phyloP scores from a whole-genome alignment of 129 eudicot genomes.

The Helichrysum umbraculigerum region DNA sequence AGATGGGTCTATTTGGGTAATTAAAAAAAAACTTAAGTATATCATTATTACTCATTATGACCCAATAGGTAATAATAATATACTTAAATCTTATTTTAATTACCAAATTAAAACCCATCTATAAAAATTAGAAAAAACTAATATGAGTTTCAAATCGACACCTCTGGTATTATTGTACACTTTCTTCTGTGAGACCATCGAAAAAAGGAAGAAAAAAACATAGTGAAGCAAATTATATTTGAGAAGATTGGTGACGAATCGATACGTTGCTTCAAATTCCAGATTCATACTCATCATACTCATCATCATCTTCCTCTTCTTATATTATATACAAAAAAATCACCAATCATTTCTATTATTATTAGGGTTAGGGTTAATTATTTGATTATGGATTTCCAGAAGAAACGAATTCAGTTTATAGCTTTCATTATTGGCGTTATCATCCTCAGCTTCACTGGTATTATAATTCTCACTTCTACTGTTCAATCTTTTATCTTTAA shows the following conservation, averaged over 20 bases:
- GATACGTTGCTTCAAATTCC: not conserved
- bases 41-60: too few relatives aligned
- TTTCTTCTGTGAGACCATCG: too few relatives aligned
- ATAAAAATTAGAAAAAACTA: too few relatives aligned
- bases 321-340: not conserved
- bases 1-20: too few relatives aligned
- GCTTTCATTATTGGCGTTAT: slow-evolving; percentile 22
- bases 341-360: not conserved
- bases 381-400: slow-evolving; percentile 31
- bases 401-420: slow-evolving; percentile 30
- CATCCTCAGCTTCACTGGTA: slow-evolving; percentile 39
- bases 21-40: too few relatives aligned
- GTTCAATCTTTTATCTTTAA: not conserved
- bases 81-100: too few relatives aligned
- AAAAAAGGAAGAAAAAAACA: too few relatives aligned
- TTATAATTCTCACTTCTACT: not conserved
- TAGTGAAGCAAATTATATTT: not conserved
- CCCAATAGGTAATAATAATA: too few relatives aligned
- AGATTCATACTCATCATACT: not conserved
- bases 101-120: too few relatives aligned
- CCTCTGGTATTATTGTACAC: too few relatives aligned
- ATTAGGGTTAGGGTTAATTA: not conserved
- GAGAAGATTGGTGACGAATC: not conserved
- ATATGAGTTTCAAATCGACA: too few relatives aligned
- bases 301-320: not conserved